These are phyloP conservation scores for Fusarium acutatum DNA, from an alignment of 2,329 filamentous ascomycete genomes.

Conservation along the genomic window DNA sequence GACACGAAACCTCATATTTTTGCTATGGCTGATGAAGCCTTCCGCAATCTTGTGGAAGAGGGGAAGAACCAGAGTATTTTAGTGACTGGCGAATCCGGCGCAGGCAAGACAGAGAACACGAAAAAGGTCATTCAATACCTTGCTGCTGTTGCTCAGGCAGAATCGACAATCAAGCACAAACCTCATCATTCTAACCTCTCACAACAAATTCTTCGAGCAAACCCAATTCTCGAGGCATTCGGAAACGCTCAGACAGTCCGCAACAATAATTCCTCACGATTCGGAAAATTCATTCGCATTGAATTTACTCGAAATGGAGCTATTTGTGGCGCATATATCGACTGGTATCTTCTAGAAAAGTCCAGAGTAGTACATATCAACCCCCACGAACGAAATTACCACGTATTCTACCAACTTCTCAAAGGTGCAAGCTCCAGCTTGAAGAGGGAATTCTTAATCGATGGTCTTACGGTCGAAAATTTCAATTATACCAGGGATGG, in stretches of 20 bases:
- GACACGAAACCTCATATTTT: conserved; percentile 98
- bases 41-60: conserved; percentile 93
- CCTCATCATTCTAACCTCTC: conserved; percentile 82
- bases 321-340: conserved; percentile 95
- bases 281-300: conserved; percentile 98
- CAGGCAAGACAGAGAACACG: conserved; percentile 98
- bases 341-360: conserved; percentile 98
- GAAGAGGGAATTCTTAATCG: conserved; percentile 80
- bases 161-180: conserved; percentile 72
- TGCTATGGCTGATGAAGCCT: conserved; percentile 96
- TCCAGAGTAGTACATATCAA: conserved; percentile 95
- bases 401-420: conserved; percentile 95
- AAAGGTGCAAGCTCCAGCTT: conserved; percentile 79
- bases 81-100: conserved; percentile 96
- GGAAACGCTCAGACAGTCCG: conserved; percentile 97
- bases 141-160: conserved; percentile 88
- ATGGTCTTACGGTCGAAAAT: conserved; percentile 79
- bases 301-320: conserved; percentile 89
- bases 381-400: conserved; percentile 90
- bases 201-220: conserved; percentile 94
- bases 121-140: conserved; percentile 99
- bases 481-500: conserved; percentile 93
- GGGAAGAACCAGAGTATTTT: conserved; percentile 97
- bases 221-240: conserved; percentile 97
- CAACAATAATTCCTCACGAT: conserved; percentile 98